Base-by-base conservation (phyloP, 2,329 filamentous ascomycete genomes). In the Massarina eburnea region DNA sequence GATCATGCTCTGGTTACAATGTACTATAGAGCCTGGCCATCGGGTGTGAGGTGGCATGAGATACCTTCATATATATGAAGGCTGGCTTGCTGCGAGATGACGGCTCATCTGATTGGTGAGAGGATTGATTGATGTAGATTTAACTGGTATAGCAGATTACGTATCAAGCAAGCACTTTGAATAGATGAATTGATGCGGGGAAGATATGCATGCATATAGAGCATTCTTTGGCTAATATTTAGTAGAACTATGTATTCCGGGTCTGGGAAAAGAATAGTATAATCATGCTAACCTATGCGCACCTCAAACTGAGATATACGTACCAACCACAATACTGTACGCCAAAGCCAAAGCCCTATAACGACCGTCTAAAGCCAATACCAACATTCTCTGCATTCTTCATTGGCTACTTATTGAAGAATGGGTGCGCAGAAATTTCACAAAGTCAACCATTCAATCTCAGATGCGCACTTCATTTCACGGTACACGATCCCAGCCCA, bases 291-390 rank as follows among this genome's bases (percentile, higher is more conserved):
- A 36, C 21, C 18, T 21, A 36, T 36, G 34, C 34, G 34, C 34
- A 36, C n/a, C 34, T n/a, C 8, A 10, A 18, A 20, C 9, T 36
- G 34, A 20, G 4, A 10, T 36, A 21, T 36, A 20, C 34, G 34
- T 18, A 36, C 34, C 34, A n/a, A n/a, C n/a, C n/a, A n/a, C n/a
- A n/a, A n/a, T n/a, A n/a, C n/a, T n/a, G n/a, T n/a, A n/a, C n/a
- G n/a, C n/a, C n/a, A n/a, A n/a, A n/a, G n/a, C n/a, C n/a, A n/a
- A n/a, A n/a, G 15, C 27, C 36, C 8, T 37, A 35, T 5, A 36
- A 17, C 20, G 22, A 41, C 21, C 27, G 26, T 14, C 35, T 33
- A 14, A 50, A 19, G 42, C 48, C 44, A 30, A 51, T 39, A 39
- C 45, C 48, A 8, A 24, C 32, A 27, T 41, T 15, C 12, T 21